Base-by-base conservation (phyloP, 2,329 filamentous ascomycete species). In the Zymoseptoria brevis region DNA sequence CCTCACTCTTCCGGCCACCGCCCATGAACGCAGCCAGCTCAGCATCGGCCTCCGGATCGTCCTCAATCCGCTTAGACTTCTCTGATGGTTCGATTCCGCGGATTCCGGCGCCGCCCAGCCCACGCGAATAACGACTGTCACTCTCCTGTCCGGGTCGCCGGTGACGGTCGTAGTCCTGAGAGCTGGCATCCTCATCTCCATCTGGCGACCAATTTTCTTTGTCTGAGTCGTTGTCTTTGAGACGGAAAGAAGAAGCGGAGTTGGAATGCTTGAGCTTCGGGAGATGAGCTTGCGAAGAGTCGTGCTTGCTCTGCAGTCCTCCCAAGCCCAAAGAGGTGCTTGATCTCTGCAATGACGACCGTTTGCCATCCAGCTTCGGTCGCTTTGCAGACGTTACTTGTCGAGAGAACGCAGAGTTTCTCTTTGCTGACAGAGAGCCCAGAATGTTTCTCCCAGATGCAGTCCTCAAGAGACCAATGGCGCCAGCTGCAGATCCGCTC, bases 161-260 rank as follows among this genome's bases (percentile, higher is more conserved):
- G 4, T 45, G n/a, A 22, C 13, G 11, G 19, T 51, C 51, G 21
- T 29, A 8, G 29, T 21, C 53, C 26, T 51, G 54, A 57, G 60
- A 51, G n/a, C 59, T 35, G 52, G 41, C 67, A 68, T 45, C 58
- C 54, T 58, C 61, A 52, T 53, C 62, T 11, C 57, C 56, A 55
- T 70, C 64, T 79, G 86, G 69, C 78, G 83, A 82, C 83, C 90
- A 95, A 71, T 97, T 97, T 76, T 97, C 93, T 76, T 97, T 97
- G 73, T 97, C 93, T 1, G 90, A 96, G 68, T 96, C 92, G 54
- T 84, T 72, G 75, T 83, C 83, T 71, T 67, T 78, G 67, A 73
- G 78, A 73, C 78, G 75, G 22, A 80, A 76, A 45, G 60, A 62
- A n/a, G 62, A 57, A 6, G 65, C 64, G 9, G 69, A 71, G n/a